phyloP scores from a whole-genome alignment of 192 early-diverging fungal genomes.

The Rhizophagus sp. region DNA sequence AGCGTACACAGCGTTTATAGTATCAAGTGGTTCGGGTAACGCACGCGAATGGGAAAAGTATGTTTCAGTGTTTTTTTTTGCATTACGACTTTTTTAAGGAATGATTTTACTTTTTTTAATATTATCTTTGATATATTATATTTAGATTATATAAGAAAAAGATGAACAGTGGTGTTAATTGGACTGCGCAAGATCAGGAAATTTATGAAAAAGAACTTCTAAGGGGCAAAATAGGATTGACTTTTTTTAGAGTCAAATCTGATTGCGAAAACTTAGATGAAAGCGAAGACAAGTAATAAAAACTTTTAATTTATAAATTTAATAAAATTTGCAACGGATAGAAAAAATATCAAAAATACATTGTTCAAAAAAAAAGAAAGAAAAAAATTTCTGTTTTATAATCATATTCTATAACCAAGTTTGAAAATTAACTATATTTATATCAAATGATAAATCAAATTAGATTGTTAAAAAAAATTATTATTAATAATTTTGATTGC shows the following conservation, averaged over 20 bases:
- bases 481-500: too few relatives aligned
- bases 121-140: background rate
- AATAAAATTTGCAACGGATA: too few relatives aligned
- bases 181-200: background rate
- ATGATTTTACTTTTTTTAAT: background rate
- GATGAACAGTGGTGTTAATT: background rate
- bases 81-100: too few relatives aligned
- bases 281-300: too few relatives aligned
- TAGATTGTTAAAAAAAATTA: too few relatives aligned
- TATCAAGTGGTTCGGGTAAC: slow-evolving; percentile 46
- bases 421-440: too few relatives aligned
- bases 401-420: too few relatives aligned
- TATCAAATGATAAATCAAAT: too few relatives aligned
- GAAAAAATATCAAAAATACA: too few relatives aligned
- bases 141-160: background rate
- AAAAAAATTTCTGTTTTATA: too few relatives aligned
- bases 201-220: background rate
- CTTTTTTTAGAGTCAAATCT: background rate
- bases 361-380: too few relatives aligned
- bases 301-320: too few relatives aligned
- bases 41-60: slow-evolving; percentile 35
- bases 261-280: background rate
- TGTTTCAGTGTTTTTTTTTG: background rate
- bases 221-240: background rate
- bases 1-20: slow-evolving; percentile 35